Evolutionary conservation across 164 flowering plant genomes (phyloP), one percentile per base, ranked within the genome.

Genomic region (Stephania yunnanensis): DNA sequence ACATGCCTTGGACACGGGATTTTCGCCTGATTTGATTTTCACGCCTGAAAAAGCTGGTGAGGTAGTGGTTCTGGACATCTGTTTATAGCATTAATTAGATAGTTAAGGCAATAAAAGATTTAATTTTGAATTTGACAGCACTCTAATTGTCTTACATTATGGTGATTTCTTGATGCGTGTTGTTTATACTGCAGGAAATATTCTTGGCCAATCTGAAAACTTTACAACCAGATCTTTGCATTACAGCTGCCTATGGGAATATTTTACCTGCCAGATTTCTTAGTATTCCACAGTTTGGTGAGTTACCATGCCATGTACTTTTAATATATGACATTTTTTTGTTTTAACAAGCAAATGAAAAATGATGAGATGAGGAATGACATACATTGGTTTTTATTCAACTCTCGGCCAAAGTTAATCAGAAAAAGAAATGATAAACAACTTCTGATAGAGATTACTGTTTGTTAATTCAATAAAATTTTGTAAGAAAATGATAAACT

Each of bases 161-260:
- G 69, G 63, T 69, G 25, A 68, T 58, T 65, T 46, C 46, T 68
- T 48, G 25, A 22, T 61, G 76, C n/a, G 45, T 77, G 22, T 73
- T 66, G 46, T 22, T 48, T 80, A 52, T 61, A 71, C 20, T 83
- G 80, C 88, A 95, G 99, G 99, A 91, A 68, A 25, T 71, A 6
- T 96, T 96, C 82, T 85, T 96, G 81, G 84, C 88, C 58, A 84
- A 76, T 84, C 83, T 96, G 73, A 88, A 77, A 81, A 89, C 83
- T 73, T 80, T 96, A 86, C 87, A 88, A 72, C 97, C 99, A 17
- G 97, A 91, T 73, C 87, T 96, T 80, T 96, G 98, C 79, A 76
- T 96, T 75, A 96, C 99, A 42, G 98, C 97, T 46, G 99, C 99
- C 65, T 96, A 96, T 87, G 99, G 99, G 70, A 94, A 94, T 85